A percentile compares a stretch with the other conserved stretches of the same genome.
Conservation (phyloP, 2,329 filamentous ascomycete species). For the Elsinoe fawcettii region DNA sequence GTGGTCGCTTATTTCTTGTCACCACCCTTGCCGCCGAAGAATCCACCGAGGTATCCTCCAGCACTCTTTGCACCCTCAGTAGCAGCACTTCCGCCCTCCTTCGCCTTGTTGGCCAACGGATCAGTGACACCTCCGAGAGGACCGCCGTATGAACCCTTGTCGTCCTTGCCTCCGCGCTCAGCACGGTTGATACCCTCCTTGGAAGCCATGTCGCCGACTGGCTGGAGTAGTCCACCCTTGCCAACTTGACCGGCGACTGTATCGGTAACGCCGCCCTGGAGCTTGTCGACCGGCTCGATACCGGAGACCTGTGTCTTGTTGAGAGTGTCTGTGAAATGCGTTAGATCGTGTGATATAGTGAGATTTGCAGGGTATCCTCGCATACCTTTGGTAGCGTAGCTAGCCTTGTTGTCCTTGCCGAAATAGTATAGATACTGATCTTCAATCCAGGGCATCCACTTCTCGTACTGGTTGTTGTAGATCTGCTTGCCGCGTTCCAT, state of each 20-base stretch:
- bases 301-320: constrained; percentile 63
- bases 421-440: constrained; percentile 65
- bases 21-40: constrained; percentile 29
- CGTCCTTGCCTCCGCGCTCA: constrained; percentile 58
- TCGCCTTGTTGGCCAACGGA: constrained; percentile 24
- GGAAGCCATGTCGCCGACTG: constrained; percentile 53
- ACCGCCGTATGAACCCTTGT: constrained; percentile 46
- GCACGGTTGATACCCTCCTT: constrained; percentile 59
- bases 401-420: constrained; percentile 69
- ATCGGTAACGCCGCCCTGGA: constrained; percentile 60
- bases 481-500: constrained; percentile 14
- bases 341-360: neutral
- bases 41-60: constrained; percentile 27
- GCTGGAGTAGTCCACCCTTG: constrained; percentile 58
- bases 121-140: constrained; percentile 30
- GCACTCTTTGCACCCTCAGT: constrained; percentile 28
- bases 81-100: constrained; percentile 24
- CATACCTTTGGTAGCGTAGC: constrained; percentile 60
- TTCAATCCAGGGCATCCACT: constrained; percentile 70
- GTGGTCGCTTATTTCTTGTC: constrained; percentile 18
- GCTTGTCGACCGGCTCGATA: constrained; percentile 56
- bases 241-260: constrained; percentile 58
- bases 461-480: constrained; percentile 50
- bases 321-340: constrained; percentile 33
- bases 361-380: constrained; percentile 21